Evolutionary conservation across 2,329 filamentous ascomycete genomes (phyloP), one percentile per base, ranked within the genome.

Genomic region (Aphanocladium album): DNA sequence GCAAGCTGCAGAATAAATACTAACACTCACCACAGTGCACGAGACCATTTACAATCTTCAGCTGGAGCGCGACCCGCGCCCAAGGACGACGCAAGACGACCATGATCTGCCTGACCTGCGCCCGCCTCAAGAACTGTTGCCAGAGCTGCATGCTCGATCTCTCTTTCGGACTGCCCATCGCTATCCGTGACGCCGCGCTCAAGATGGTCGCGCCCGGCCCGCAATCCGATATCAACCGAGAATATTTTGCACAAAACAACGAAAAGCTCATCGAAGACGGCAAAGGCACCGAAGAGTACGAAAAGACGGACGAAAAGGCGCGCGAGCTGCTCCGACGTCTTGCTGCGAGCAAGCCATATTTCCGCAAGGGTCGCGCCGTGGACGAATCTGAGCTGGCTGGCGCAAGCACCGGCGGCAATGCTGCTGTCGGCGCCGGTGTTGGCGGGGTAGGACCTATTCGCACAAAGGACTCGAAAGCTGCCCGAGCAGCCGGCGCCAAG

Each of bases 71-170:
- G 64, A 93, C 96, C 73, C 90, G 95, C 61, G 95, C 93, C 2
- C 82, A 85, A 64, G 87, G 92, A 27, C 90, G 93, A 64, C 93
- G 93, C 74, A 96, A 96, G 77, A 88, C 90, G 66, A 98, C 93
- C 59, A 96, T 91, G 69, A 96, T 98, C 69, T 99, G 95, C 75
- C 82, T 99, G 25, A 99, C 95, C 45, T 99, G 95, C 79, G 93
- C 95, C 23, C 89, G 95, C 49, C 83, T 98, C 66, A 99, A 99
- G 78, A 99, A 99, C 79, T 98, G 95, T 79, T 99, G 95, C 72
- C 95, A 99, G 79, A 93, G 89, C 77, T 99, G 95, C 80, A 98
- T 98, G 91, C 88, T 99, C 57, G 95, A 99, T 81, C 79, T 99
- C 62, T 93, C 91, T 14, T 99, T 98, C 71, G 96, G 95, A 25